Evolutionary conservation across 306 rosid species (phyloP), one percentile per base, ranked within the genome.

Genomic region (Pyrus pyrifolia): DNA sequence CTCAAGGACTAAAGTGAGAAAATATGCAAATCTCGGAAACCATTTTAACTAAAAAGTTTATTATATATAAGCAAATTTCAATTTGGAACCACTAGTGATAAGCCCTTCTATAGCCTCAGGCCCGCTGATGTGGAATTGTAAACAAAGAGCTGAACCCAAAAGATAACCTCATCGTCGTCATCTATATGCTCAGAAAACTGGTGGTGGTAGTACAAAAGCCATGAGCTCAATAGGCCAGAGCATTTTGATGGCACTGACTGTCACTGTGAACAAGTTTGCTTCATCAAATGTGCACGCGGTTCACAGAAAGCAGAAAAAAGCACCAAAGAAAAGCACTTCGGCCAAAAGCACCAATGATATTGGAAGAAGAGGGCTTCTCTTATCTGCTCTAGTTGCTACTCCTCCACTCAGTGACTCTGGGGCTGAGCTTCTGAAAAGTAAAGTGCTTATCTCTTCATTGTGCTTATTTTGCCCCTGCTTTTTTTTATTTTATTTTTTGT

Each of bases 201-300:
- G 84, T 86, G 89, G 84, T 83, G 66, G 38, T 18, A 60, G 40
- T 61, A 30, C 31, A 81, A 70, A 71, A 65, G 57, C n/a, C 8
- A 94, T 92, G 97, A 88, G 96, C 77, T 90, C 93, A 23, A 77
- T 85, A 18, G 88, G 96, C 35, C 96, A 94, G 71, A 90, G 80
- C 86, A 85, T 88, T 52, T 65, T 90, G 85, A 95, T 95, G 97
- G 96, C 97, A 23, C 80, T 92, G 30, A 89, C 97, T 46, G 89
- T 85, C 19, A 86, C 97, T 4, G 86, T 91, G 33, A 94, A 94
- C 93, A 91, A 85, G 79, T 84, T 78, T 76, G 93, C 89, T 73
- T 94, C 91, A 14, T 92, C 95, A 3, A 94, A 92, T 77, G 76
- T 90, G 58, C 97, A 87, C 71, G 89, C 95, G 15, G 92, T 89